Evolutionary conservation across 768 basidiomycete species (phyloP).

Genomic region (Hypholoma fasciculare): DNA sequence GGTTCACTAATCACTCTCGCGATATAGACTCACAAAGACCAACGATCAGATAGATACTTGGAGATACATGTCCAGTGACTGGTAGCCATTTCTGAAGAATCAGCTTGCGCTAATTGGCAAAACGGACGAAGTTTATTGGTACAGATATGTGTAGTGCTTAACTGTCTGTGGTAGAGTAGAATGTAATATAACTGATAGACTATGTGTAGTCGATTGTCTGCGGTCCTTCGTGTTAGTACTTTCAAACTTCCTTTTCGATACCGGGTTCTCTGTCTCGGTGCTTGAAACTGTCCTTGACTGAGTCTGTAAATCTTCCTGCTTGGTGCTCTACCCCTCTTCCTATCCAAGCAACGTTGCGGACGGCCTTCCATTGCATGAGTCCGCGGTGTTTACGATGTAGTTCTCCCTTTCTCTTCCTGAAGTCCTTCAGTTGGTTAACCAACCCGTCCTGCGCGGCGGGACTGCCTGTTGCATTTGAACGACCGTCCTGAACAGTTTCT

Average conservation of each 20-base stretch:
- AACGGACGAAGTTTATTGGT: no score
- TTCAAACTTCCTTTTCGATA: conserved; percentile 39
- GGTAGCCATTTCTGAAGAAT: no score
- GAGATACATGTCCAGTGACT: no score
- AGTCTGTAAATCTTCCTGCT: conserved; percentile 37
- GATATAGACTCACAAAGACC: no score
- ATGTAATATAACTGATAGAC: background rate
- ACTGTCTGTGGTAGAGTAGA: no score
- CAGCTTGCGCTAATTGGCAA: no score
- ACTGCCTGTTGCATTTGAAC: background rate
- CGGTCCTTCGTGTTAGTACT: no score
- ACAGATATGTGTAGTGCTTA: no score
- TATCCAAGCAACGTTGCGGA: conserved; percentile 56
- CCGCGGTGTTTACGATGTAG: conserved; percentile 58
- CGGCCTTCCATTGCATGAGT: conserved; percentile 60
- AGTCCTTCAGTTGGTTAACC: conserved; percentile 37
- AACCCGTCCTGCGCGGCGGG: conserved; percentile 19
- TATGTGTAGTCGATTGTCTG: background rate
- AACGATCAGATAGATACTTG: no score
- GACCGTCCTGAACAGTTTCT: conserved; percentile 2
- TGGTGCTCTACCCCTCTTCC: conserved; percentile 50
- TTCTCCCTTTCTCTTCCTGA: conserved; percentile 41
- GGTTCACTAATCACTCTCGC: no score
- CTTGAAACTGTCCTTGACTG: conserved; percentile 36
- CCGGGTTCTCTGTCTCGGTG: conserved; percentile 33